phyloP scores from a whole-genome alignment of 169 alveolate species.

The Eimeria falciformis region DNA sequence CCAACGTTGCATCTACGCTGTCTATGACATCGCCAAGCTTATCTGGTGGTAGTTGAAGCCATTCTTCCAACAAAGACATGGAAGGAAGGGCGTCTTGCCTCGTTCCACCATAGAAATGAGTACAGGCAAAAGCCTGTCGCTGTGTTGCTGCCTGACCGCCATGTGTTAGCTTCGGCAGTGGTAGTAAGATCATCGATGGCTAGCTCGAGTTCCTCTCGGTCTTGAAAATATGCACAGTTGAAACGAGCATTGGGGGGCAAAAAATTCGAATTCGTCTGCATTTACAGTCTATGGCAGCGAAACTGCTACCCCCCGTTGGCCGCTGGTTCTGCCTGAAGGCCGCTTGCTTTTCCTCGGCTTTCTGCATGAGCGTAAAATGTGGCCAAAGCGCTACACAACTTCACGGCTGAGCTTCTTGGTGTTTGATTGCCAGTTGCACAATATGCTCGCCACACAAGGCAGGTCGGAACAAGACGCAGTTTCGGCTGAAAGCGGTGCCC shows the following conservation, averaged over 20 bases:
- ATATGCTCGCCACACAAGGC: constrained; percentile 65
- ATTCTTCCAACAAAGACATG: constrained; percentile 63
- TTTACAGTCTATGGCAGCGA: no score
- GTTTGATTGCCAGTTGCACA: constrained; percentile 47
- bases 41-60: constrained; percentile 1
- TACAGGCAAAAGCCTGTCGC: constrained; percentile 31
- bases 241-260: constrained; percentile 3
- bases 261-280: no score
- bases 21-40: constrained; percentile 34
- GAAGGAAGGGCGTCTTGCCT: constrained; percentile 3
- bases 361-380: constrained; percentile 22
- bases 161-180: neutral
- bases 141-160: neutral
- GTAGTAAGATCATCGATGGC: neutral
- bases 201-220: neutral
- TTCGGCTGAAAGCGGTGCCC: no score
- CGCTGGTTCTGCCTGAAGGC: constrained; percentile 31
- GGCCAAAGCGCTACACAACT: constrained; percentile 69
- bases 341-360: constrained; percentile 49
- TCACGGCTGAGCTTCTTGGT: constrained; percentile 63
- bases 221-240: constrained; percentile 14
- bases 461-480: constrained; percentile 43
- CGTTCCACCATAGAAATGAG: constrained; percentile 29
- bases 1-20: constrained; percentile 54
- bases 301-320: no score